A percentile compares a stretch with the other conserved stretches of the same genome.
These are phyloP conservation scores for Rhodotorula babjevae DNA, from an alignment of 768 basidiomycete species.

Conservation along the genomic window DNA sequence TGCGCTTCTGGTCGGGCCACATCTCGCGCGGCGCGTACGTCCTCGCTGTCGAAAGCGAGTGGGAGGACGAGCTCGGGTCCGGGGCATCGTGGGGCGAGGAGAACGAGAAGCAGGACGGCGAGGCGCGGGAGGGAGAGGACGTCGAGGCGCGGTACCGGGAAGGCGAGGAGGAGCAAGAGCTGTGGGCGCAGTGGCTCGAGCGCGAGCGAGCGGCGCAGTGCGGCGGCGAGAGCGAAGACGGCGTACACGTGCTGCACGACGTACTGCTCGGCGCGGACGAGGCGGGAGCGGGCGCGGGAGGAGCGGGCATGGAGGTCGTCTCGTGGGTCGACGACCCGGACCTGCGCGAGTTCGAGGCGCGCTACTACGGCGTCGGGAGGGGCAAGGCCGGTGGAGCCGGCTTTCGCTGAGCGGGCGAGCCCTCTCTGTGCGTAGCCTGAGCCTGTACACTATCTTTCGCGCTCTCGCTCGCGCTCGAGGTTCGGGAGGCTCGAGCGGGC, in stretches of 20 bases:
- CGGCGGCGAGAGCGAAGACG: not conserved
- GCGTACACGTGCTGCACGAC: not conserved
- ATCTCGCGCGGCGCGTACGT: slow-evolving; percentile 5
- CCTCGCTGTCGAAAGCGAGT: slow-evolving; percentile 14
- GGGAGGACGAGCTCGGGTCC: slow-evolving; percentile 3
- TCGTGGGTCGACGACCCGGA: slow-evolving; percentile 32
- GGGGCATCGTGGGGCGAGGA: no score
- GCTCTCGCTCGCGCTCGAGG: no score
- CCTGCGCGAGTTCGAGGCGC: slow-evolving; percentile 29
- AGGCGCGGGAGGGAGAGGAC: not conserved
- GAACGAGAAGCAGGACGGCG: not conserved
- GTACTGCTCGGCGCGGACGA: not conserved
- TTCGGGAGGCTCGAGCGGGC: no score
- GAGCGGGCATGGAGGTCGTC: not conserved
- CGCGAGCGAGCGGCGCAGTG: slow-evolving; percentile 5
- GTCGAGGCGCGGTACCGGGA: not conserved
- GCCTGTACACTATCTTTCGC: no score
- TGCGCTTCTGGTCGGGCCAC: slow-evolving; percentile 22
- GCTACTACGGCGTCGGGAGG: slow-evolving; percentile 26
- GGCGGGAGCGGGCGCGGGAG: not conserved
- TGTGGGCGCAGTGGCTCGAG: not conserved
- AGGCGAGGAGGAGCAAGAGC: not conserved
- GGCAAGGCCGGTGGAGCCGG: slow-evolving; percentile 32
- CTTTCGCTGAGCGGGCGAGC: slow-evolving; percentile 8
- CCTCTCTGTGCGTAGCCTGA: no score